Conservation (phyloP, 352 stramenopile genomes). For the Thraustotheca clavata region DNA sequence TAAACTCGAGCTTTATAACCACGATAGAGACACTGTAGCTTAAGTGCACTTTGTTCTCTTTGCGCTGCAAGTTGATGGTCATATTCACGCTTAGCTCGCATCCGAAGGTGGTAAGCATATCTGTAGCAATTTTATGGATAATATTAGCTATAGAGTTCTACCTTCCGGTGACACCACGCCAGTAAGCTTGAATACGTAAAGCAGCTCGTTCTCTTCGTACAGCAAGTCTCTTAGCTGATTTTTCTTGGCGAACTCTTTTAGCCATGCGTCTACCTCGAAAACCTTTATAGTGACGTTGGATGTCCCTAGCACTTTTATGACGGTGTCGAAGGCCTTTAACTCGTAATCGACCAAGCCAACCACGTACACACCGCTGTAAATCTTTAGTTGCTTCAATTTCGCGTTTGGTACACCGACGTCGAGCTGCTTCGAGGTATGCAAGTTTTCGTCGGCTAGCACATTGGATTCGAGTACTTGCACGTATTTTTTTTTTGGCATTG, state of each 20-base stretch:
- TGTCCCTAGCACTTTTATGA: constrained; percentile 35
- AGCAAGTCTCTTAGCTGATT: constrained; percentile 24
- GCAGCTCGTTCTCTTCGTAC: constrained; percentile 30
- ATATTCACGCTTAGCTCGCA: constrained; percentile 26
- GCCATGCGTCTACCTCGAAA: constrained; percentile 34
- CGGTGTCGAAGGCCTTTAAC: constrained; percentile 26
- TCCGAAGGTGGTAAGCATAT: constrained; percentile 29
- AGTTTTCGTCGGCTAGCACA: constrained; percentile 40
- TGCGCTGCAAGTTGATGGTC: constrained; percentile 33
- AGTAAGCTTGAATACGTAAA: constrained; percentile 41
- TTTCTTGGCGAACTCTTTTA: constrained; percentile 33
- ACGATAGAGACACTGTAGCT: constrained; percentile 54
- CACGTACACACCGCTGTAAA: constrained; percentile 46
- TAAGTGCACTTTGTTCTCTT: constrained; percentile 37
- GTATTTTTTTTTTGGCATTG: constrained; percentile 47
- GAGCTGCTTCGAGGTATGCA: constrained; percentile 38
- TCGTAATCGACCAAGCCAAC: constrained; percentile 35
- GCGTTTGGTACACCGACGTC: constrained; percentile 19
- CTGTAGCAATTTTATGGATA: not conserved
- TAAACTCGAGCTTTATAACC: constrained; percentile 45
- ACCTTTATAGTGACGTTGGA: constrained; percentile 46
- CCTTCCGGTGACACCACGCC: constrained; percentile 30
- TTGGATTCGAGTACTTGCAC: constrained; percentile 45
- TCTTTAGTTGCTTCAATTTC: constrained; percentile 27
- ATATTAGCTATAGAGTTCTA: constrained; percentile 9